These are phyloP conservation scores for Tuber melanosporum DNA, from an alignment of 495 filamentous ascomycete species.

Conservation along the genomic window DNA sequence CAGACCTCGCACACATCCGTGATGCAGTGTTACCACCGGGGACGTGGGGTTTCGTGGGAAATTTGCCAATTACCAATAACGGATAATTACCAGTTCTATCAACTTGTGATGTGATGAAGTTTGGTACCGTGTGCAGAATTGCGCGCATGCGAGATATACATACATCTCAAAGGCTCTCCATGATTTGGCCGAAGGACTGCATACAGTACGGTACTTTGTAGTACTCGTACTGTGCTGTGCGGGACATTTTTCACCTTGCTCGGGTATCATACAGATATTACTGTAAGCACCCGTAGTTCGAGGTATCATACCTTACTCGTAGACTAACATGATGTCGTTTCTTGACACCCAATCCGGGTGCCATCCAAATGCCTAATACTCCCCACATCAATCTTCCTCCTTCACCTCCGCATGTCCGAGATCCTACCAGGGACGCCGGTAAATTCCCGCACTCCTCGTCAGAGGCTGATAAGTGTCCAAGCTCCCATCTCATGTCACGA, in stretches of 20 bases:
- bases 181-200: background rate
- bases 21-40: too few relatives aligned
- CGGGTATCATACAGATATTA: background rate
- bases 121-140: background rate
- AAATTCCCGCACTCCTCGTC: background rate
- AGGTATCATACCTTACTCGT: background rate
- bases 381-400: background rate
- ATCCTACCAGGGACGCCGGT: background rate
- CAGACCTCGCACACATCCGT: too few relatives aligned
- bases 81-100: too few relatives aligned
- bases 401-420: background rate
- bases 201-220: background rate
- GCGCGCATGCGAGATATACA: background rate
- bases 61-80: too few relatives aligned
- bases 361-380: too few relatives aligned
- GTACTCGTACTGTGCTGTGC: background rate
- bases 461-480: background rate
- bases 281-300: background rate
- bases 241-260: background rate
- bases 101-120: too few relatives aligned
- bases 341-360: too few relatives aligned
- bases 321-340: too few relatives aligned
- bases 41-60: too few relatives aligned
- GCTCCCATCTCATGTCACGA: background rate
- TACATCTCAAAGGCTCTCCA: background rate